Evolutionary conservation across 31 red algal genomes (phyloP), one percentile per base, ranked within the genome.

Genomic region (Endocladia muricata): DNA sequence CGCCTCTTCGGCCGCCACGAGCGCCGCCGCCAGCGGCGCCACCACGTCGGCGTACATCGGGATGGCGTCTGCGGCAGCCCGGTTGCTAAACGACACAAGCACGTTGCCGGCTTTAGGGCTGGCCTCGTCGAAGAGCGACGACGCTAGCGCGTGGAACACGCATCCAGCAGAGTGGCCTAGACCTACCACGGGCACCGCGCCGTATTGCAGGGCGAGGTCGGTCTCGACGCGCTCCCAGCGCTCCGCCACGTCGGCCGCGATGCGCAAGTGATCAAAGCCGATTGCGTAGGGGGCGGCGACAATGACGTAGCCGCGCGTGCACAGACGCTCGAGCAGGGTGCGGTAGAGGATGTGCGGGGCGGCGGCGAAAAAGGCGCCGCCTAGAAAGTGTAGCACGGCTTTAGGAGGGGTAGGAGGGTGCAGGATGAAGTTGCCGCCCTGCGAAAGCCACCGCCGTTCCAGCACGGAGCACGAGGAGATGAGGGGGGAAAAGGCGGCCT

Each of bases 301-400:
- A 31, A 98, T 84, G 22, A 94, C 52, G 31, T 78, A 76, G 2
- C 95, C 95, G 13, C 83, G 55, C 1, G 61, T 68, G 26, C 58
- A 63, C 11, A 98, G 65, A 37, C 70, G 67, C 6, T 76, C 60
- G 42, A 98, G 74, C 2, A 98, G 32, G 6, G 55, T 42, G 19
- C 57, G 55, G 65, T 98, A 98, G 33, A 69, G 52, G 19, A 91
- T 40, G 39, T 97, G 94, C 1, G 94, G 88, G 33, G 74, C 79
- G 0, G 88, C 82, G 5, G 77, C 86, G 40, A 93, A 77, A 48
- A 97, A 91, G 7, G 94, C 94, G 15, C 94, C 94, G 34, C 94
- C 94, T 38, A 97, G 33, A 62, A 97, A 97, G 56, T 97, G 94
- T 40, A 93, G 40, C 42, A 97, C 84, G 19, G 80, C 85, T 70